These are phyloP conservation scores for Ruellia speciosa DNA, from an alignment of 305 asterid species.

Conservation along the genomic window DNA sequence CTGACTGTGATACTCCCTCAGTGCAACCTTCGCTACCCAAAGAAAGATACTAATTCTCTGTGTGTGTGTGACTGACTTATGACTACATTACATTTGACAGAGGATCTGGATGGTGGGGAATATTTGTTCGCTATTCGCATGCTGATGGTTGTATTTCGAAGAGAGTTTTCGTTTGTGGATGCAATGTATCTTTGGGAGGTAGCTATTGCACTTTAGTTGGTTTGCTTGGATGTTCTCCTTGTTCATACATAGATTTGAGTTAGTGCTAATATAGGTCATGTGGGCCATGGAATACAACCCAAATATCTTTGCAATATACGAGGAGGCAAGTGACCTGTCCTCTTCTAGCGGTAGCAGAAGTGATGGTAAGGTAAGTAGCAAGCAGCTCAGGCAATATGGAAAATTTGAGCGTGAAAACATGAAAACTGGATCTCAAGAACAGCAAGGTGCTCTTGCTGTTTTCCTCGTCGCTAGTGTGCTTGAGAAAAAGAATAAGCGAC, in stretches of 20 bases:
- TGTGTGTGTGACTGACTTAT: conserved; percentile 5
- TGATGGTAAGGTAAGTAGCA: conserved; percentile 37
- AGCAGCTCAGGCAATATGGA: conserved; percentile 66
- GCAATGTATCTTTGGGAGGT: conserved; percentile 97
- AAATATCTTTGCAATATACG: conserved; percentile 46
- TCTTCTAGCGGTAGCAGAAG: conserved; percentile 26
- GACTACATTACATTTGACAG: conserved; percentile 37
- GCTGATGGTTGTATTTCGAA: conserved; percentile 93
- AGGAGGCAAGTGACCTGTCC: conserved; percentile 34
- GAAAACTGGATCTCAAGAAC: conserved; percentile 65
- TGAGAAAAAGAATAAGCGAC: conserved; percentile 73
- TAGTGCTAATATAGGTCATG: conserved; percentile 50
- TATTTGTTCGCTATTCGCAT: conserved; percentile 92
- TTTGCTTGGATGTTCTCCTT: neutral
- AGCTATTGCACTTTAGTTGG: conserved; percentile 9
- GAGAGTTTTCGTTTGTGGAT: conserved; percentile 91
- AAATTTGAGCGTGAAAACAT: conserved; percentile 71
- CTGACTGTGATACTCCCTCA: no score
- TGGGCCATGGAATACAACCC: conserved; percentile 99
- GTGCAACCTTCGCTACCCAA: neutral
- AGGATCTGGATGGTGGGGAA: conserved; percentile 94
- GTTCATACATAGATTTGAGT: neutral
- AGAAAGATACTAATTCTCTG: neutral
- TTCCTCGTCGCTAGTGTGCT: conserved; percentile 89
- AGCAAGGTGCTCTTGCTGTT: conserved; percentile 69